phyloP scores from a whole-genome alignment of 805 yeast genomes.

The Schizosaccharomyces pombe region DNA sequence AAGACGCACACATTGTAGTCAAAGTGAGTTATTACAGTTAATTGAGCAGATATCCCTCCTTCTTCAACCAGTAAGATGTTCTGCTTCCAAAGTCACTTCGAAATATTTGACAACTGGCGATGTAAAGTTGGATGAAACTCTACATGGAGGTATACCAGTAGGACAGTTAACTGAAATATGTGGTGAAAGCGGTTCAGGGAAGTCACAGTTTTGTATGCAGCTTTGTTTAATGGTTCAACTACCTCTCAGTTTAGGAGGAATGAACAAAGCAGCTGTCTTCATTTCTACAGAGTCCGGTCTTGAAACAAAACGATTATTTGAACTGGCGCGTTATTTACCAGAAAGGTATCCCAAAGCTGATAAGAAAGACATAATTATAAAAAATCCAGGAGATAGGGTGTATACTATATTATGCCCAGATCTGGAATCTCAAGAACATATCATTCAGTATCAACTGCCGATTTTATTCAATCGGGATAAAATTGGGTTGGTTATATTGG shows the following conservation, averaged over 20 bases:
- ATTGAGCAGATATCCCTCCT: background rate
- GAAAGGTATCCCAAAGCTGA: slow-evolving; percentile 3
- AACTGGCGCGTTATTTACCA: slow-evolving; percentile 20
- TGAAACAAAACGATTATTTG: slow-evolving; percentile 40
- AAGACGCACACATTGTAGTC: background rate
- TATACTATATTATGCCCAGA: slow-evolving; percentile 38
- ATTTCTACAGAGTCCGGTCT: slow-evolving; percentile 58
- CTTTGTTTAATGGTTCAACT: slow-evolving; percentile 1
- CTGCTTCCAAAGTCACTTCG: background rate
- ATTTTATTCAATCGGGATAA: slow-evolving; percentile 21
- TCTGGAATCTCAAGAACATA: slow-evolving; percentile 51
- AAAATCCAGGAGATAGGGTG: slow-evolving; percentile 19
- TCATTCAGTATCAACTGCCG: slow-evolving; percentile 47
- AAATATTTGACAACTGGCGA: background rate
- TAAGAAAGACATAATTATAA: background rate
- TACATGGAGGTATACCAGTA: background rate
- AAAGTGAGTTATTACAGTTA: background rate
- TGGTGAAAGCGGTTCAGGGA: slow-evolving; percentile 3
- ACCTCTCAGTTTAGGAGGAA: background rate
- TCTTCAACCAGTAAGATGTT: background rate
- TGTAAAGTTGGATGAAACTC: background rate
- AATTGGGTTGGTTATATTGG: slow-evolving; percentile 42
- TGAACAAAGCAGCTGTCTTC: slow-evolving; percentile 24
- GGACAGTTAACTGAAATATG: background rate
- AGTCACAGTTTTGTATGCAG: background rate